Evolutionary conservation across 805 yeast genomes (phyloP), one percentile per base, ranked within the genome.

Genomic region (Candida vaughaniae): DNA sequence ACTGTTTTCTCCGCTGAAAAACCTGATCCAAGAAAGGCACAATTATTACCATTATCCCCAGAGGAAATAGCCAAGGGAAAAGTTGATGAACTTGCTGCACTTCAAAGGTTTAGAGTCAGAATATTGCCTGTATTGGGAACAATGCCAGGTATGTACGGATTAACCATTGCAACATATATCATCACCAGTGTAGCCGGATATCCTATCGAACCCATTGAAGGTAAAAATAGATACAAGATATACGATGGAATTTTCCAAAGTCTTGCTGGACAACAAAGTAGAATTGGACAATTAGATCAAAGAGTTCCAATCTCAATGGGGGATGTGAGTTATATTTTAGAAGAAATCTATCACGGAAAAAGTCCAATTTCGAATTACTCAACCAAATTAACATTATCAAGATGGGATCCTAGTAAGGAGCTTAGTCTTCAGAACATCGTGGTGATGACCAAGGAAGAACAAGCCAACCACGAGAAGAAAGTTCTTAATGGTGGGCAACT

Each of bases 91-190:
- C 69, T 93, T 29, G 79, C 95, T 42, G 95, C 96, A 2, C 62
- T 93, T 47, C 82, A 78, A 51, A 89, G 88, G 62, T 93, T 93
- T 69, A 75, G 99, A 49, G 97, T 90, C 8, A 73, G 99, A 50
- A 91, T 93, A 31, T 71, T 93, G 39, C 99, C 99, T 0, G 99
- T 93, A 0, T 65, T 93, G 45, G 98, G 99, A 3, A 87, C 99
- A 0, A 80, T 93, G 83, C 99, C 99, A 1, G 97, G 93, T 7
- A 83, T 91, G 62, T 93, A 93, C 66, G 99, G 98, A 1, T 71
- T 93, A 32, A 78, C 96, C 0, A 75, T 91, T 39, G 95, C 96
- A 3, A 84, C 96, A 0, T 82, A 86, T 63, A 67, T 93, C 16
- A 62, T 93, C 23, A 85, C 95, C 2, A 63, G 74, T 3, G 79